Conservation (phyloP, 768 basidiomycete species). For the Flagelloscypha sp. region DNA sequence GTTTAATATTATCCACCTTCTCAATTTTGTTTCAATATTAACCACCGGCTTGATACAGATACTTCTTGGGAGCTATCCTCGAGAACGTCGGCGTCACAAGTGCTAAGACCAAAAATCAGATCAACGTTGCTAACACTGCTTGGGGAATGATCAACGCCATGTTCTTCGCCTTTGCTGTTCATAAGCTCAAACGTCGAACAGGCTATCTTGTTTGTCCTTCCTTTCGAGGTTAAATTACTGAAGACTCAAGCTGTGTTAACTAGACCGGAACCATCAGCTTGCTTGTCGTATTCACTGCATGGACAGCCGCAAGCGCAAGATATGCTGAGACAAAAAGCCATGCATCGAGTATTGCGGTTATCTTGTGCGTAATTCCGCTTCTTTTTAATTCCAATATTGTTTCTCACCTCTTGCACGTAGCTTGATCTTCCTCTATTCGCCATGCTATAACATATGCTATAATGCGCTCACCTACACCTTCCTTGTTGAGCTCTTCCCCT, state of each 20-base stretch:
- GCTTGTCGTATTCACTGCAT: conserved; percentile 38
- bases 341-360: conserved; percentile 39
- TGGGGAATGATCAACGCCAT: conserved; percentile 52
- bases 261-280: conserved; percentile 40
- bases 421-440: conserved; percentile 51
- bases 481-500: conserved; percentile 64
- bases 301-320: conserved; percentile 47
- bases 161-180: conserved; percentile 38
- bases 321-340: conserved; percentile 34
- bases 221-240: too few relatives aligned
- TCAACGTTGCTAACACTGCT: conserved; percentile 46
- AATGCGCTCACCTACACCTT: conserved; percentile 54
- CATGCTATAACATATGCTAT: conserved; percentile 46
- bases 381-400: not conserved
- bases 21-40: not conserved
- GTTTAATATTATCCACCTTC: conserved; percentile 2
- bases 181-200: conserved; percentile 38
- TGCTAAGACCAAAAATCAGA: conserved; percentile 45
- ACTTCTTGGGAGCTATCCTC: conserved; percentile 47
- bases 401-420: conserved; percentile 17
- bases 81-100: conserved; percentile 43
- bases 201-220: conserved; percentile 37
- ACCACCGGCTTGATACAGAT: conserved; percentile 22
- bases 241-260: too few relatives aligned
- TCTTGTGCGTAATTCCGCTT: conserved; percentile 32